These are phyloP conservation scores for Rhizophagus sp. DNA, from an alignment of 192 early-diverging fungal genomes.

Conservation along the genomic window DNA sequence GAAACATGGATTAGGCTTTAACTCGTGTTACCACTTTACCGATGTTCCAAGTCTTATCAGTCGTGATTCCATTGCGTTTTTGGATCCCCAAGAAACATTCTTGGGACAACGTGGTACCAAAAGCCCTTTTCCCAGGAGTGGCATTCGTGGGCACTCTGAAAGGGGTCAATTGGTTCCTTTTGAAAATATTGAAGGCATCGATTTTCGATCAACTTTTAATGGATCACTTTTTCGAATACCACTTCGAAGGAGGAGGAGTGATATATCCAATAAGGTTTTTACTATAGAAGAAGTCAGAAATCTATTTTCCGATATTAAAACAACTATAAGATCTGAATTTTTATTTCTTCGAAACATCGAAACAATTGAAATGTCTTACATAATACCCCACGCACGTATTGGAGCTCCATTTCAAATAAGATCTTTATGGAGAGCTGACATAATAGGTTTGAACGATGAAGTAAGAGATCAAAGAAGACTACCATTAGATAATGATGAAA, in stretches of 20 bases:
- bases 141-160: not conserved
- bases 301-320: not conserved
- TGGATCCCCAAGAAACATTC: conserved; percentile 30
- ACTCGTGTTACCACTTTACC: conserved; percentile 33
- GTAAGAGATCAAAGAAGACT: not conserved
- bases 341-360: conserved; percentile 25
- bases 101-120: not conserved
- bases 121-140: not conserved
- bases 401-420: not conserved
- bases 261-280: not conserved
- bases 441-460: not conserved
- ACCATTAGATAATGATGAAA: not conserved
- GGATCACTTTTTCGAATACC: conserved; percentile 36
- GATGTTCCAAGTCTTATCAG: conserved; percentile 35
- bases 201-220: conserved; percentile 22
- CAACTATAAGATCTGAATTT: not conserved
- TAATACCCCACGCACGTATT: not conserved
- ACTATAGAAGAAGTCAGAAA: not conserved
- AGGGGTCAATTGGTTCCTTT: conserved; percentile 30
- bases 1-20: conserved; percentile 24
- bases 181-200: conserved; percentile 23
- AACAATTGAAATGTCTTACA: conserved; percentile 10
- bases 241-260: not conserved
- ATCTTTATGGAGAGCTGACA: conserved; percentile 1
- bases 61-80: conserved; percentile 16